Base-by-base conservation (phyloP, 441 rosid species). In the Corymbia citriodora region DNA sequence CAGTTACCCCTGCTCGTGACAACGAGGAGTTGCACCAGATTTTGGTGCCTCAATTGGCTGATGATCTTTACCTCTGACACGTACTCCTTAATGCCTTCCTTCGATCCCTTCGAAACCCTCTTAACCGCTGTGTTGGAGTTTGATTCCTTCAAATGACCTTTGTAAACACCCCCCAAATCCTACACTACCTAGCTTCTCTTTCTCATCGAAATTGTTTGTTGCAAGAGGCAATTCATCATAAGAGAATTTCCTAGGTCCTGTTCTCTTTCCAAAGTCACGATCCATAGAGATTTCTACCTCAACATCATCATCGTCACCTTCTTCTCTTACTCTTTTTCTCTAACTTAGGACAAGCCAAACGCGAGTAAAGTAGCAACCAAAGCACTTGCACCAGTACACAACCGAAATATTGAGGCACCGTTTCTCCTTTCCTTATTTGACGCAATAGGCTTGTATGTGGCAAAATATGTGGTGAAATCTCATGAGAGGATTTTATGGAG, bases 21-120 rank as follows among this genome's bases (percentile, higher is more conserved):
- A 93, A 94, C 94, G 7, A 95, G 49, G n/a, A 93, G 94, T 50
- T 93, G 88, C 11, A 94, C 92, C 48, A 93, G 59, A 48, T 95
- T 94, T 52, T 91, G 88, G 11, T 94, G 95, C 87, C 93, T 83
- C 88, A 94, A 53, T 59, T 91, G 88, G 89, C 93, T 93, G 45
- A 95, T 94, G 89, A 93, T 92, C 86, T 87, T 91, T 70, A 94
- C 93, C 79, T 94, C 95, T 1, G 92, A 90, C 9, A 89, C 89
- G 10, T 89, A 94, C 89, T 93, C 93, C 88, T 92, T 93, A 7
- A 92, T 83, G 9, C 94, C 93, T 68, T 95, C 92, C 50, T 88
- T 23, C 6, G 93, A 93, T 25, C 55, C 88, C 59, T 90, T 91
- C 13, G 92, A 93, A 1, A 92, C 91, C 55, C 92, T 91, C 88